Conservation (phyloP, 2,329 filamentous ascomycete genomes). For the Bipolaris bicolor region DNA sequence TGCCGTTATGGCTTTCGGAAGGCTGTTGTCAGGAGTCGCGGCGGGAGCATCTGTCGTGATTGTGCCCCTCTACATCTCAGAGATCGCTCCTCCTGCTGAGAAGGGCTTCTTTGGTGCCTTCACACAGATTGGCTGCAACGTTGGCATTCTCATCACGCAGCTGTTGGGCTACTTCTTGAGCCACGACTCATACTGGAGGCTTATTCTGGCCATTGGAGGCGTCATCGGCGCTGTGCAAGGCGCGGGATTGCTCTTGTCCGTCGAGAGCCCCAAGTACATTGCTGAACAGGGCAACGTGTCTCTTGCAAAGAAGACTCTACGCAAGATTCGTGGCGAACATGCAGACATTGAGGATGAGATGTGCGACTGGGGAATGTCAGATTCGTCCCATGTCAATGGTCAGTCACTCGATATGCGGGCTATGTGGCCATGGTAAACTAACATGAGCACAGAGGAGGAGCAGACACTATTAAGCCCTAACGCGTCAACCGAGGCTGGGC, state of each 20-base stretch:
- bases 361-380: constrained; percentile 53
- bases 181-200: constrained; percentile 77
- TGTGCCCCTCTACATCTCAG: constrained; percentile 92
- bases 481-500: constrained; percentile 30
- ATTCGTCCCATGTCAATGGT: constrained; percentile 38
- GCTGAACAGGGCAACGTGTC: constrained; percentile 67
- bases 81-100: constrained; percentile 74
- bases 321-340: constrained; percentile 74
- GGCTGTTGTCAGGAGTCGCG: constrained; percentile 80
- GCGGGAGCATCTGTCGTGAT: constrained; percentile 91
- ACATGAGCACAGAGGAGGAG: constrained; percentile 63
- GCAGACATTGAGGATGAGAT: constrained; percentile 77
- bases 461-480: constrained; percentile 67
- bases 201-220: constrained; percentile 78
- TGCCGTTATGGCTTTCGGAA: constrained; percentile 71
- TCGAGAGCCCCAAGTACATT: constrained; percentile 89
- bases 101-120: constrained; percentile 81
- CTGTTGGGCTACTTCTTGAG: constrained; percentile 87
- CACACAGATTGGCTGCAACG: constrained; percentile 92
- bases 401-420: constrained; percentile 2
- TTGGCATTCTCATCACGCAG: constrained; percentile 85
- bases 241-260: constrained; percentile 69
- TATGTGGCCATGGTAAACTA: constrained; percentile 9
- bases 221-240: constrained; percentile 71
- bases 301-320: constrained; percentile 70